phyloP scores from a whole-genome alignment of 2,329 filamentous ascomycete species.

The Epichloe brachyelytri region DNA sequence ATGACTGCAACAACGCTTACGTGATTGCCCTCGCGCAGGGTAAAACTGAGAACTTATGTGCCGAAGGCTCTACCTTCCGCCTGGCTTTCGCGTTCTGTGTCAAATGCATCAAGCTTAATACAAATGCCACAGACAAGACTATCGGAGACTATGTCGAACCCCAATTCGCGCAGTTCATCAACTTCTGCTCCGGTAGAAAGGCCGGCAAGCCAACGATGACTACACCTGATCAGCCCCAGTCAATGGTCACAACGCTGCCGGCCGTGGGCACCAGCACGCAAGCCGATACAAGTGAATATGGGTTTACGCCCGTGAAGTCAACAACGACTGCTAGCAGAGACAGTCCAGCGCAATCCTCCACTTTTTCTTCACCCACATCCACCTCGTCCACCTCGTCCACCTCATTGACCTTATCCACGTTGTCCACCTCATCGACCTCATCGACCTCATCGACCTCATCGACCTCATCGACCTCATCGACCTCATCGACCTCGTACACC shows the following conservation, averaged over 20 bases:
- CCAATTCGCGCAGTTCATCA: conserved; percentile 30
- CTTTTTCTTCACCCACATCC: background rate
- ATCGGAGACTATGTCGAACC: conserved; percentile 22
- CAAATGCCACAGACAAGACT: conserved; percentile 13
- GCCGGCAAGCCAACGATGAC: conserved; percentile 9
- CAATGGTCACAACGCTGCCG: conserved; percentile 11
- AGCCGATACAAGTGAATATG: conserved; percentile 10
- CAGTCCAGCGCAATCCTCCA: background rate
- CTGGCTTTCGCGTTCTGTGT: conserved; percentile 24
- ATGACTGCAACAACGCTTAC: conserved; percentile 36
- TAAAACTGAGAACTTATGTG: conserved; percentile 35
- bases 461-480: fast-evolving
- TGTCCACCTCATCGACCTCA: background rate
- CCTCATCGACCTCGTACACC: background rate
- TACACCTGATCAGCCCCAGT: conserved; percentile 10
- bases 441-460: fast-evolving
- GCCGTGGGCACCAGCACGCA: conserved; percentile 15
- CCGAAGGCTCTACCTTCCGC: conserved; percentile 26
- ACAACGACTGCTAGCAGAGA: background rate
- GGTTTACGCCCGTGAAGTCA: conserved; percentile 11
- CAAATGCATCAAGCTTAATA: conserved; percentile 25
- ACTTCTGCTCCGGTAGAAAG: conserved; percentile 28
- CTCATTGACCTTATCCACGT: background rate
- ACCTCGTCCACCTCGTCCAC: background rate
- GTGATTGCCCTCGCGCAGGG: conserved; percentile 38